phyloP scores from a whole-genome alignment of 306 rosid genomes.

The Vigna unguiculata region DNA sequence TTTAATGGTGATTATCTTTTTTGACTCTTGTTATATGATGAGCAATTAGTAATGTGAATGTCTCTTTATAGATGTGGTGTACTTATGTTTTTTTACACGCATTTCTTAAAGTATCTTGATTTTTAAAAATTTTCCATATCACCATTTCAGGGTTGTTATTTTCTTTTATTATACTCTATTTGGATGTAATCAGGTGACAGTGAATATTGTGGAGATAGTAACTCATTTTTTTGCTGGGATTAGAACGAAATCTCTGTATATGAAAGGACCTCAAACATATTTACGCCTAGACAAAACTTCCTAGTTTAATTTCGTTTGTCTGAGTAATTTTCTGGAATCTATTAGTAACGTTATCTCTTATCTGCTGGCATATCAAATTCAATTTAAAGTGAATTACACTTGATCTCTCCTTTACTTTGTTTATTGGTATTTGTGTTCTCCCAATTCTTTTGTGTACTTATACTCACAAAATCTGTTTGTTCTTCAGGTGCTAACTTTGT shows the following conservation, averaged over 20 bases:
- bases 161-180: neutral
- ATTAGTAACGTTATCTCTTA: conserved; percentile 31
- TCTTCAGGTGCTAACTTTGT: conserved; percentile 62
- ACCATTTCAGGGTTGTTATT: neutral
- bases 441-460: conserved; percentile 32
- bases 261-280: neutral
- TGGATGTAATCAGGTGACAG: neutral
- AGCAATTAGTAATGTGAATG: neutral
- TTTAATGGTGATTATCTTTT: neutral
- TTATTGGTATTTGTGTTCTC: conserved; percentile 21
- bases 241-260: neutral
- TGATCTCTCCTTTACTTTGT: conserved; percentile 12
- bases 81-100: neutral
- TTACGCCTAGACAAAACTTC: neutral
- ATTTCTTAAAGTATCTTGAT: neutral
- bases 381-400: conserved; percentile 10
- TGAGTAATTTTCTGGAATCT: neutral
- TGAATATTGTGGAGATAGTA: neutral
- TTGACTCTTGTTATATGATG: neutral
- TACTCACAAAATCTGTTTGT: conserved; percentile 37
- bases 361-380: conserved; percentile 32
- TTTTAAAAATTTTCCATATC: neutral
- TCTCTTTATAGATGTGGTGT: neutral
- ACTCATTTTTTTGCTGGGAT: neutral
- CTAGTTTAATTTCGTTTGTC: neutral